Evolutionary conservation across 2,329 filamentous ascomycete genomes (phyloP).

Genomic region (Apiospora rasikravindrae): DNA sequence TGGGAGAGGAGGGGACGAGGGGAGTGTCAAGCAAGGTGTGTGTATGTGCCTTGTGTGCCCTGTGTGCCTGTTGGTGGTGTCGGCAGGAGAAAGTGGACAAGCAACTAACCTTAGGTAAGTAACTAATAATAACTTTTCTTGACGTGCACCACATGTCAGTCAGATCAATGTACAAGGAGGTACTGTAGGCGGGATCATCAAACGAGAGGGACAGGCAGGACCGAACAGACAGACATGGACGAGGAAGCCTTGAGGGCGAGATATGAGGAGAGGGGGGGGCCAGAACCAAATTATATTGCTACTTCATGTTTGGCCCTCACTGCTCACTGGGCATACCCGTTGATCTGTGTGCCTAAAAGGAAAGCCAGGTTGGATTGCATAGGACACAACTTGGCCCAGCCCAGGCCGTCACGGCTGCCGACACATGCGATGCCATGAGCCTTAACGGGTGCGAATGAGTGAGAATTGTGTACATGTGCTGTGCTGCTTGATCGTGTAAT

Average conservation of each 20-base stretch:
- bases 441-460: neutral
- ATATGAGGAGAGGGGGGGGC: neutral
- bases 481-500: neutral
- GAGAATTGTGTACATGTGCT: neutral
- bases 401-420: neutral
- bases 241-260: neutral
- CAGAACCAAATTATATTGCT: neutral
- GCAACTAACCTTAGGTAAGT: constrained; percentile 8
- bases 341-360: neutral
- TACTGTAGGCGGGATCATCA: neutral
- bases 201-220: neutral
- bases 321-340: neutral
- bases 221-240: neutral
- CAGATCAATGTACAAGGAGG: neutral
- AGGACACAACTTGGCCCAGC: neutral
- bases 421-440: neutral
- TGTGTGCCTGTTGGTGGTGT: neutral
- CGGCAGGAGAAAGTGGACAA: neutral
- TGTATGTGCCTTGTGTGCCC: too few relatives aligned
- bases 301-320: neutral
- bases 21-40: too few relatives aligned
- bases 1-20: neutral
- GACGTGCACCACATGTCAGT: constrained; percentile 9
- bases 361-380: neutral
- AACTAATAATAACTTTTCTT: constrained; percentile 13